Percentiles rank a stretch among this genome's conserved stretches.
phyloP scores from a whole-genome alignment of 2,329 filamentous ascomycete genomes.

The Exophiala aquamarina region DNA sequence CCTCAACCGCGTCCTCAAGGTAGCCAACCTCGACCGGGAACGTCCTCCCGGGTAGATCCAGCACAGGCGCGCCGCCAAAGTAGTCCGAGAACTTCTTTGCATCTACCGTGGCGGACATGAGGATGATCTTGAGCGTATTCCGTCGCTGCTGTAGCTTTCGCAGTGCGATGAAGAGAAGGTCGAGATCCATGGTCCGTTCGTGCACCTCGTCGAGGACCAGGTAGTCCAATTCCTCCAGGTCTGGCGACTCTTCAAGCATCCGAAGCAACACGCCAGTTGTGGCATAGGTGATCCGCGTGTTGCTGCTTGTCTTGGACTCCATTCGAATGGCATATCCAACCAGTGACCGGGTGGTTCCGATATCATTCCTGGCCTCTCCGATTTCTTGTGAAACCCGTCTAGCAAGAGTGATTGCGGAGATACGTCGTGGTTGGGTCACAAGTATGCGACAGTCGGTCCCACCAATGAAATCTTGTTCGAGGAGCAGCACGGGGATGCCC shows the following conservation, averaged over 20 bases:
- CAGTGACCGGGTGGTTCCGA: conserved; percentile 79
- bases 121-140: conserved; percentile 82
- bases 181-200: conserved; percentile 92
- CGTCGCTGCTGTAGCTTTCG: conserved; percentile 75
- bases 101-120: conserved; percentile 98
- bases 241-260: conserved; percentile 88
- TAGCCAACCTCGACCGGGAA: conserved; percentile 88
- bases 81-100: conserved; percentile 89
- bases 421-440: conserved; percentile 91
- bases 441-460: conserved; percentile 88
- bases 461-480: conserved; percentile 81
- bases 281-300: conserved; percentile 85
- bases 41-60: conserved; percentile 88
- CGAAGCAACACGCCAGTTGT: conserved; percentile 88
- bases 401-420: conserved; percentile 92
- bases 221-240: conserved; percentile 87
- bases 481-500: conserved; percentile 89
- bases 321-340: conserved; percentile 93
- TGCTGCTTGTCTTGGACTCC: conserved; percentile 78
- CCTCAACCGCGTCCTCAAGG: conserved; percentile 87
- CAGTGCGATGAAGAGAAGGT: conserved; percentile 90
- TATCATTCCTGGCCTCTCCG: conserved; percentile 76
- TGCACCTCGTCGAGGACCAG: conserved; percentile 97
- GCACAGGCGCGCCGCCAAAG: conserved; percentile 73
- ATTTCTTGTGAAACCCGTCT: conserved; percentile 92